Evolutionary conservation across 192 early-diverging fungal species (phyloP), one percentile per base, ranked within the genome.

Genomic region (Dissophora ornata): DNA sequence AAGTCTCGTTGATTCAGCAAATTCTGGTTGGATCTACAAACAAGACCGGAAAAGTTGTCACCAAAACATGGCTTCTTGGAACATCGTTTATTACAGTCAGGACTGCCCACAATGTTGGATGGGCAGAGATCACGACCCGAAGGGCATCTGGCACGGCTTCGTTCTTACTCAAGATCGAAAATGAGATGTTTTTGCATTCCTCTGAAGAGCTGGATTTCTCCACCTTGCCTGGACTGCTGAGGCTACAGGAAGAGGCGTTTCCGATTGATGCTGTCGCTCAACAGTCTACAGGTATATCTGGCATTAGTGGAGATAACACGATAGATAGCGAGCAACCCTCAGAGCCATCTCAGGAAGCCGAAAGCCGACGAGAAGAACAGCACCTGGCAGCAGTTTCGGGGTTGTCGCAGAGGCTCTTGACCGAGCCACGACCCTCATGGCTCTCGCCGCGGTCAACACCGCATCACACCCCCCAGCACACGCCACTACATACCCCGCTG

Each of bases 81-180:
- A 92, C 94, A 61, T 87, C 90, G 26, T 82, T 99, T 28, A 74
- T 99, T 22, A 95, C 96, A 3, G 81, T 96, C 15, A 83, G 82
- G 30, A 87, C 90, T 0, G 85, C 89, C 51, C 88, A 84, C 22
- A 82, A 82, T 11, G 79, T 87, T 12, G 89, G 89, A 0, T 90
- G 94, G 92, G 88, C 88, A 1, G 91, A 97, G 80, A 88, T 96
- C 51, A 90, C 85, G 2, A 84, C 96, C 28, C 92, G 96, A 30
- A 83, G 94, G 46, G 89, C 95, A 0, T 90, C 92, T 25, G 95
- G 93, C 12, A 91, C 90, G 0, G 83, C 91, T 0, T 87, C 90
- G 1, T 87, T 94, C 28, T 71, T 90, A 34, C 74, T 84, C 30
- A 87, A 90, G 49, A 73, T 93, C 42, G 91, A 94, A 68, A 94